Base-by-base conservation (phyloP, 352 stramenopile species). In the Globisporangium paddicum region DNA sequence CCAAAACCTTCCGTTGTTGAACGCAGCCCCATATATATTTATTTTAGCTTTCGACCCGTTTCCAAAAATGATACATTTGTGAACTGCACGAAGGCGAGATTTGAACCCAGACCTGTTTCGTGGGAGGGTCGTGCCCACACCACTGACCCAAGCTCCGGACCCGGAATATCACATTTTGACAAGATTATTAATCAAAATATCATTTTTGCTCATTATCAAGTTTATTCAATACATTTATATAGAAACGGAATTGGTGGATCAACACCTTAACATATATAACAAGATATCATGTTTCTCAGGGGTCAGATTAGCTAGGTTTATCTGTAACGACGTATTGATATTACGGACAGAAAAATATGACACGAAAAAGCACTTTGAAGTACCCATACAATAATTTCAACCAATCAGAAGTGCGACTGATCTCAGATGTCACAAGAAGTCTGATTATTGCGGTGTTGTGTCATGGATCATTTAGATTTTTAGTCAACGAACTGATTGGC, bases 11-110 rank as follows among this genome's bases (percentile, higher is more conserved):
- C 42, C 21, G 42, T 49, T 28, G 26, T 49, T 2, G 28, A 49
- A 49, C 42, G 21, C 42, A 49, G 42, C 42, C 42, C n/a, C n/a
- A n/a, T n/a, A n/a, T n/a, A 32, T 21, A 49, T 32, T 32, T 30
- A 18, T 32, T 32, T 49, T 28, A 32, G 10, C 1, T 19, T 34
- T 49, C 42, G 42, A 32, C n/a, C 26, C 28, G 9, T 55, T 55
- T 42, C 28, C 28, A 55, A 42, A 42, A 55, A 40, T 26, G 26
- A 55, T 2, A 55, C 48, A 19, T 42, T 55, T 55, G 48, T 42
- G 48, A 49, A 46, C 42, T 49, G 42, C 42, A 49, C 42, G 21
- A 49, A 49, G 42, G 11, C 42, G 42, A 21, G 42, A 49, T 49
- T 49, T 32, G 26, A 55, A 55, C 34, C 26, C 48, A 55, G 19